Conservation (phyloP, 176 grass and related monocot species). For the Microstegium vimineum region DNA sequence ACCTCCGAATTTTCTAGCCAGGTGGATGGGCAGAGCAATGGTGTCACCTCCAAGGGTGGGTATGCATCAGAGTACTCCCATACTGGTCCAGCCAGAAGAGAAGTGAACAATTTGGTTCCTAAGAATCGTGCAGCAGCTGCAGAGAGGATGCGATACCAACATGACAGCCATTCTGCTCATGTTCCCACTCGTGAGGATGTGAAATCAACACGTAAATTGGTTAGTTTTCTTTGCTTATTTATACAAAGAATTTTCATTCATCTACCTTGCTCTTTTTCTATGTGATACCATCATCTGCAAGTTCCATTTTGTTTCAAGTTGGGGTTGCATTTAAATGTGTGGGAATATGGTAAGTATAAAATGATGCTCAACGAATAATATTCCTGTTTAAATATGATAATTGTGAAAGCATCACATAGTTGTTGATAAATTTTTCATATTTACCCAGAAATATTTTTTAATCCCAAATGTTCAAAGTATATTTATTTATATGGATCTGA, state of each 20-base stretch:
- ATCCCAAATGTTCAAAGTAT: background rate
- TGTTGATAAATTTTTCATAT: background rate
- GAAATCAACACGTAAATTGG: slow-evolving; percentile 33
- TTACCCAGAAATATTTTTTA: background rate
- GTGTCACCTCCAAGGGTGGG: slow-evolving; percentile 44
- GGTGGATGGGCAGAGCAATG: slow-evolving; percentile 24
- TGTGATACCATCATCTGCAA: background rate
- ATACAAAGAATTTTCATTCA: background rate
- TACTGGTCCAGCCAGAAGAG: slow-evolving; percentile 35
- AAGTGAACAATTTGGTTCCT: slow-evolving; percentile 32
- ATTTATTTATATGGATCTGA: background rate
- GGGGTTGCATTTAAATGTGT: background rate
- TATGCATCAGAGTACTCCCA: slow-evolving; percentile 49
- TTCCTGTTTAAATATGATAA: background rate
- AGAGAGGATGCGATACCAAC: background rate
- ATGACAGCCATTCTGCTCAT: slow-evolving; percentile 29
- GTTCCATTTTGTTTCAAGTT: background rate
- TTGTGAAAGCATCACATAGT: background rate
- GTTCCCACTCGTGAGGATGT: slow-evolving; percentile 26
- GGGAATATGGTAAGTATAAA: background rate
- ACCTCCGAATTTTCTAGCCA: slow-evolving; percentile 84
- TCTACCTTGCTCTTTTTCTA: background rate
- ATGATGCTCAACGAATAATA: background rate
- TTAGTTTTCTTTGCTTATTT: slow-evolving; percentile 14
- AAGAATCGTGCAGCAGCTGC: slow-evolving; percentile 26